Percentiles rank a stretch among this genome's conserved stretches.
Conservation (phyloP, 2,329 filamentous ascomycete genomes). For the Colletotrichum sp. region DNA sequence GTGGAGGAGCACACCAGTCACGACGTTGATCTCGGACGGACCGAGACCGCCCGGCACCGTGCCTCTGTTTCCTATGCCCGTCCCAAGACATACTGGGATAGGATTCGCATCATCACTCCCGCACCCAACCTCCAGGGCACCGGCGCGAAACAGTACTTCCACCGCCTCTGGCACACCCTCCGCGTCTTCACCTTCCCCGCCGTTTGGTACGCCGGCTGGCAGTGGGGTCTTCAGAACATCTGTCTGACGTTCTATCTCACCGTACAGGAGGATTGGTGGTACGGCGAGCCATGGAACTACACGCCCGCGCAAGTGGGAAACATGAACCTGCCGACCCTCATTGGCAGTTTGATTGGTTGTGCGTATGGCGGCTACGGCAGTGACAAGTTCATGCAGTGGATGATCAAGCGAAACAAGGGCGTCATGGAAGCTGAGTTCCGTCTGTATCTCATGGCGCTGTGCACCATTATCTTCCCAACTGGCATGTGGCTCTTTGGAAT, state of each 20-base stretch:
- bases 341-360: slow-evolving; percentile 60
- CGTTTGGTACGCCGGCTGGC: slow-evolving; percentile 60
- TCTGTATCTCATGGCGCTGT: slow-evolving; percentile 55
- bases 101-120: slow-evolving; percentile 60
- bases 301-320: slow-evolving; percentile 57
- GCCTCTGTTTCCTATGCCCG: slow-evolving; percentile 28
- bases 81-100: slow-evolving; percentile 57
- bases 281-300: slow-evolving; percentile 59
- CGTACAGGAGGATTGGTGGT: slow-evolving; percentile 62
- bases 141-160: slow-evolving; percentile 58
- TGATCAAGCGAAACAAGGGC: slow-evolving; percentile 56
- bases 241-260: slow-evolving; percentile 65
- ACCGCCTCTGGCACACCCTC: slow-evolving; percentile 58
- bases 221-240: slow-evolving; percentile 66
- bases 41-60: slow-evolving; percentile 22
- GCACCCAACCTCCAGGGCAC: slow-evolving; percentile 58
- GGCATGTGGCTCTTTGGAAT: slow-evolving; percentile 60
- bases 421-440: slow-evolving; percentile 61
- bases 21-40: slow-evolving; percentile 14
- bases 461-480: slow-evolving; percentile 53
- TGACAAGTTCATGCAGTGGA: slow-evolving; percentile 60
- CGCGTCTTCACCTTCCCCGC: slow-evolving; percentile 64
- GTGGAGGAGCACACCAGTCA: not conserved
- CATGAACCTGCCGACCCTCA: slow-evolving; percentile 62
- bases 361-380: slow-evolving; percentile 63